Evolutionary conservation across 306 rosid species (phyloP).

Genomic region (Vigna unguiculata): DNA sequence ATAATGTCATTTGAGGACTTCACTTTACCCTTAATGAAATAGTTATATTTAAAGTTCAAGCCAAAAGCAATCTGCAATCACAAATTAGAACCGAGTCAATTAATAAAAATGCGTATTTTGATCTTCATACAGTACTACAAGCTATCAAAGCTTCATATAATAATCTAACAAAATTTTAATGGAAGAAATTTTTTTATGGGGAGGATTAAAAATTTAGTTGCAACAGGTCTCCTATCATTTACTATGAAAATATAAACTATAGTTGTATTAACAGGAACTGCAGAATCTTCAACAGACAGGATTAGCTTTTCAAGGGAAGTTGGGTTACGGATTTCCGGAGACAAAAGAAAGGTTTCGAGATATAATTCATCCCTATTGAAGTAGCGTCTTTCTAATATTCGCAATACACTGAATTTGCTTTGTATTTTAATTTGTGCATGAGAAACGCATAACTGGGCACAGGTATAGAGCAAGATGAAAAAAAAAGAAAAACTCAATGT

Average conservation of each 20-base stretch:
- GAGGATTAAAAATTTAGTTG: constrained; percentile 29
- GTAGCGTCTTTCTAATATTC: constrained; percentile 22
- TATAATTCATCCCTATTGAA: not conserved
- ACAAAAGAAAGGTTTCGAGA: constrained; percentile 26
- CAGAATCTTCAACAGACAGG: constrained; percentile 30
- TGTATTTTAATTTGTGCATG: constrained; percentile 6
- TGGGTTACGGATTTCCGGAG: constrained; percentile 33
- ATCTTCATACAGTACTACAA: constrained; percentile 35
- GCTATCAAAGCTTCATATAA: constrained; percentile 30
- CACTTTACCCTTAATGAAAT: constrained; percentile 75
- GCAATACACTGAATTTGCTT: constrained; percentile 20
- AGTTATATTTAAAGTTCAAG: constrained; percentile 80
- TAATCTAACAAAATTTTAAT: constrained; percentile 13
- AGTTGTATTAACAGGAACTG: constrained; percentile 20
- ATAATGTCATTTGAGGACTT: constrained; percentile 63
- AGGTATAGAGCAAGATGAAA: constrained; percentile 12
- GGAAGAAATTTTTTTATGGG: constrained; percentile 18
- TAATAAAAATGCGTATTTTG: constrained; percentile 29
- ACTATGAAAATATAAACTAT: constrained; percentile 16
- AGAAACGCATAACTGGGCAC: constrained; percentile 12
- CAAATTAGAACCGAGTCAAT: constrained; percentile 41
- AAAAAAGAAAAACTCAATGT: constrained; percentile 31
- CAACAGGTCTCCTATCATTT: constrained; percentile 22
- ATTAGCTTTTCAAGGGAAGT: constrained; percentile 32
- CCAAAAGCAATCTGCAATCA: constrained; percentile 73